A percentile compares a stretch with the other conserved stretches of the same genome.
Conservation (phyloP, 1,284 basidiomycete genomes). For the Cutaneotrichosporon arboriforme region DNA sequence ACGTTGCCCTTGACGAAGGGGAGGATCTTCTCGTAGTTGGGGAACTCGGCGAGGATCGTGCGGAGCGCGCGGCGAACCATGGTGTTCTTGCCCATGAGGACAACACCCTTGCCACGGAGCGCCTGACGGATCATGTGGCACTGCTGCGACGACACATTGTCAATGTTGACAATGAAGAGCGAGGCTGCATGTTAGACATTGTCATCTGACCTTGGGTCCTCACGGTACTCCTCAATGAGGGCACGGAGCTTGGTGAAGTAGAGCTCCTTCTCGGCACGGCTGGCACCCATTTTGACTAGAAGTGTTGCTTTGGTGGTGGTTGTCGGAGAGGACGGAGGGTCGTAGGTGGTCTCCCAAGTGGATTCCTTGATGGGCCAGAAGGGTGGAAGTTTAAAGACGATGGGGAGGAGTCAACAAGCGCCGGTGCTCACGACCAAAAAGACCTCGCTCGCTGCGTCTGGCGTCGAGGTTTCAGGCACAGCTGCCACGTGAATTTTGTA, state of each 20-base stretch:
- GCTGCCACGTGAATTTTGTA: conserved; percentile 5
- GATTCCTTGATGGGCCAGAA: conserved; percentile 43
- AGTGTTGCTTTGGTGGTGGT: conserved; percentile 21
- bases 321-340: conserved; percentile 7
- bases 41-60: conserved; percentile 65
- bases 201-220: conserved; percentile 40
- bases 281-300: conserved; percentile 72
- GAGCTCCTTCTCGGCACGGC: conserved; percentile 80
- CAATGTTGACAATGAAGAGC: conserved; percentile 98
- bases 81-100: conserved; percentile 99
- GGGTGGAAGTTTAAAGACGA: conserved; percentile 48
- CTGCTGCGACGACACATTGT: conserved; percentile 99
- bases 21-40: conserved; percentile 92
- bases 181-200: conserved; percentile 58
- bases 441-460: background rate
- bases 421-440: background rate
- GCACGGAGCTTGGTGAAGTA: conserved; percentile 96
- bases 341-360: conserved; percentile 46
- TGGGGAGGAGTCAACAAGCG: conserved; percentile 8
- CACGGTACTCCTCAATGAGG: conserved; percentile 83
- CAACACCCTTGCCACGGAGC: conserved; percentile 91
- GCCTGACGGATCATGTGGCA: conserved; percentile 77
- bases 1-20: conserved; percentile 97
- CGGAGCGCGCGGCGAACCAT: conserved; percentile 99
- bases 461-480: background rate